A percentile compares a stretch with the other conserved stretches of the same genome.
These are phyloP conservation scores for Pisolithus thermaeus DNA, from an alignment of 1,284 basidiomycete species.

Conservation along the genomic window DNA sequence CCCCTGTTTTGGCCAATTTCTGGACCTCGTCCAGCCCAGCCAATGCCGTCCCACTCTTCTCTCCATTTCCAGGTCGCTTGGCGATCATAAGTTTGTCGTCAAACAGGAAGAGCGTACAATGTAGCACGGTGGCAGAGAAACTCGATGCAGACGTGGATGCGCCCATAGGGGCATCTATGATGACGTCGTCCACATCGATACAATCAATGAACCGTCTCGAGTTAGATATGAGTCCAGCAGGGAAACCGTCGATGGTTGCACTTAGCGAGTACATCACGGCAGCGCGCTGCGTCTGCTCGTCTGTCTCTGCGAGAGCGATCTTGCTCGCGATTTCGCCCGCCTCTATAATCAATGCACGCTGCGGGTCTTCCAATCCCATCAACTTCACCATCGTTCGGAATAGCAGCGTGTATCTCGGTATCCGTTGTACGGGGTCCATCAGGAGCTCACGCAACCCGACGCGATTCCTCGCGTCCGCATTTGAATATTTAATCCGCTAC, in stretches of 20 bases:
- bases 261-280: slow-evolving; percentile 86
- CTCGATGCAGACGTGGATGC: slow-evolving; percentile 39
- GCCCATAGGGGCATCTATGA: slow-evolving; percentile 44
- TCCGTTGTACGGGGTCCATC: slow-evolving; percentile 99
- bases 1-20: slow-evolving; percentile 63
- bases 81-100: slow-evolving; percentile 92
- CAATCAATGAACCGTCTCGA: slow-evolving; percentile 88
- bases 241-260: slow-evolving; percentile 86
- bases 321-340: slow-evolving; percentile 84
- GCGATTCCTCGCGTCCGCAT: slow-evolving; percentile 75
- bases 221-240: slow-evolving; percentile 80
- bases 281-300: slow-evolving; percentile 86
- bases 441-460: slow-evolving; percentile 90
- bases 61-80: slow-evolving; percentile 73
- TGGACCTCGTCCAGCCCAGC: slow-evolving; percentile 86
- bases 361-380: slow-evolving; percentile 72
- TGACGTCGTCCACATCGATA: slow-evolving; percentile 88
- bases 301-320: slow-evolving; percentile 90
- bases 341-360: slow-evolving; percentile 79
- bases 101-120: slow-evolving; percentile 91
- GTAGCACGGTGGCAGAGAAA: slow-evolving; percentile 44
- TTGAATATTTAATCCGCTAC: slow-evolving; percentile 86
- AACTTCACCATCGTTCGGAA: slow-evolving; percentile 89
- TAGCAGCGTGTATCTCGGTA: slow-evolving; percentile 92
- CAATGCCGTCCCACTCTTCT: slow-evolving; percentile 68